Evolutionary conservation across 1,139 yeast species (phyloP).

Genomic region (Candida tropicalis): DNA sequence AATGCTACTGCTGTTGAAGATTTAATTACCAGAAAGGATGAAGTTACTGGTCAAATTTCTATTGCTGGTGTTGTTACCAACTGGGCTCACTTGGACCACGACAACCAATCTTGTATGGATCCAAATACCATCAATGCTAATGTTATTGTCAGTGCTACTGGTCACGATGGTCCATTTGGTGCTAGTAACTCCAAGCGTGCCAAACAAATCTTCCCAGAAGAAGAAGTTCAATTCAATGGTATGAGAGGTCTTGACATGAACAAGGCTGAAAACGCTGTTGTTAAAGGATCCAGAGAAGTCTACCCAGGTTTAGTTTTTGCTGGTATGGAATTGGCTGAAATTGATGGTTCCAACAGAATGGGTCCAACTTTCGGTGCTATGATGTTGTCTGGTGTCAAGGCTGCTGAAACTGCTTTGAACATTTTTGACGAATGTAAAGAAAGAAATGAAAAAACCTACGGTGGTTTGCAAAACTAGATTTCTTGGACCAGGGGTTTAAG

Average conservation of each 20-base stretch:
- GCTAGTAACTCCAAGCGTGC: slow-evolving; percentile 67
- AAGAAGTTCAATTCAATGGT: slow-evolving; percentile 56
- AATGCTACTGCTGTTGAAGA: slow-evolving; percentile 85
- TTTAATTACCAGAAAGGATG: slow-evolving; percentile 69
- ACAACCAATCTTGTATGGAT: slow-evolving; percentile 81
- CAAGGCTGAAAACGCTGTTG: slow-evolving; percentile 76
- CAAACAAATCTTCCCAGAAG: slow-evolving; percentile 27
- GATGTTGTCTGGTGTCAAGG: slow-evolving; percentile 77
- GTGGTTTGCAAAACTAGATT: slow-evolving; percentile 10
- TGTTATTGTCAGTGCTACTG: slow-evolving; percentile 71
- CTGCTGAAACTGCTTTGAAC: slow-evolving; percentile 63
- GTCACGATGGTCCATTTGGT: slow-evolving; percentile 86
- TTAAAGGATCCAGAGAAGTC: slow-evolving; percentile 68
- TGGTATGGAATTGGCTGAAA: slow-evolving; percentile 81
- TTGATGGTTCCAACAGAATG: slow-evolving; percentile 80
- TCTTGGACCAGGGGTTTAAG: slow-evolving; percentile 1
- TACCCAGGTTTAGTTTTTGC: slow-evolving; percentile 74
- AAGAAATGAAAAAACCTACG: slow-evolving; percentile 30
- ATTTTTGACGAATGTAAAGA: slow-evolving; percentile 52
- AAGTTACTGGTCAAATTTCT: slow-evolving; percentile 55
- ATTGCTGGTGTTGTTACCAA: slow-evolving; percentile 82
- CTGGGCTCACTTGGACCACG: slow-evolving; percentile 82
- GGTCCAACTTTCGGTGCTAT: slow-evolving; percentile 86
- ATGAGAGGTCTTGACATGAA: slow-evolving; percentile 85
- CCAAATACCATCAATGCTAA: slow-evolving; percentile 79